Percentiles rank a stretch among this genome's conserved stretches.
These are phyloP conservation scores for Chlorella sorokiniana DNA, from an alignment of 139 green algal genomes.

Conservation along the genomic window DNA sequence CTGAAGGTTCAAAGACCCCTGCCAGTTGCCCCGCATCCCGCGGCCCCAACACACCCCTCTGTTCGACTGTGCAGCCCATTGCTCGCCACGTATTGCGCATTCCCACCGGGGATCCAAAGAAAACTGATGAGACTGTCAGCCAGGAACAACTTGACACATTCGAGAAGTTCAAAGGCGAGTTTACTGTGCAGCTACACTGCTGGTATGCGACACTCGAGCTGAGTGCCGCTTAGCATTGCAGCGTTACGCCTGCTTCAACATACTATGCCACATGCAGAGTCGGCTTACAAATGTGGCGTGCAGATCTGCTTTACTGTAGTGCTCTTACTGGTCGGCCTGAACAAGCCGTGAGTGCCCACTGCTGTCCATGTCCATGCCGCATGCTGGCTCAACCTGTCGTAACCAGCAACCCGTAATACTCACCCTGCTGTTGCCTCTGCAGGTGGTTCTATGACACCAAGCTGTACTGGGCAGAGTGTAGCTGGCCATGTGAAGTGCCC, in stretches of 20 bases:
- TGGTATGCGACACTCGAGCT: not conserved
- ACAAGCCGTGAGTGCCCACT: slow-evolving; percentile 27
- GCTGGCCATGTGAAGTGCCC: slow-evolving; percentile 57
- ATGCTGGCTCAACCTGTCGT: not conserved
- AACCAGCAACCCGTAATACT: not conserved
- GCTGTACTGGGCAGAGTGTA: slow-evolving; percentile 69
- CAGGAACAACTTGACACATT: slow-evolving; percentile 22
- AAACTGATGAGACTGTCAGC: slow-evolving; percentile 9
- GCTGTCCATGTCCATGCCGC: not conserved
- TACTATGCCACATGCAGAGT: slow-evolving; percentile 36
- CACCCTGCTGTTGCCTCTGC: not conserved
- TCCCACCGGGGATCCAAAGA: slow-evolving; percentile 1
- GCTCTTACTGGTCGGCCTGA: slow-evolving; percentile 30
- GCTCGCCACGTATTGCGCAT: not conserved
- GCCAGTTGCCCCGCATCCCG: not conserved
- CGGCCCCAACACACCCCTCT: not conserved
- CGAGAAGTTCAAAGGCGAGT: slow-evolving; percentile 27
- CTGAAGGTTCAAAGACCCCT: no score
- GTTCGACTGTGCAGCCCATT: not conserved
- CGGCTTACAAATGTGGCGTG: slow-evolving; percentile 42
- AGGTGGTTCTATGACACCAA: slow-evolving; percentile 62
- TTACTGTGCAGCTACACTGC: not conserved
- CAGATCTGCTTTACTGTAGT: slow-evolving; percentile 40
- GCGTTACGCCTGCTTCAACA: not conserved
- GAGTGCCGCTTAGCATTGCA: not conserved